Evolutionary conservation across 176 grass and related monocot genomes (phyloP), one percentile per base, ranked within the genome.

Genomic region (Pharus latifolius): DNA sequence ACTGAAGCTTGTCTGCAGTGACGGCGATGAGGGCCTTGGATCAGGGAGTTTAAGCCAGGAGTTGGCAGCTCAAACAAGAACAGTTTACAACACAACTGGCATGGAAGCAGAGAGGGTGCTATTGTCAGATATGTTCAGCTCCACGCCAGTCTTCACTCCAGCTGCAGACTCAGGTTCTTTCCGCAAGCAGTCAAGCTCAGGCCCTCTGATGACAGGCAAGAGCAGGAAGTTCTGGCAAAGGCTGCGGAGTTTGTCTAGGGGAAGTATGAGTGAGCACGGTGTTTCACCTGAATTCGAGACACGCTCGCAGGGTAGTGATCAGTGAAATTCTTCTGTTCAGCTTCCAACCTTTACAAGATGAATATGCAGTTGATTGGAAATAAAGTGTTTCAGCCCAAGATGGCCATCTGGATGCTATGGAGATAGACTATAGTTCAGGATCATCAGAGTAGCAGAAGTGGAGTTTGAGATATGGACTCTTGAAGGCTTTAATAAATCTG

Each of bases 221-320:
- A 93, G 41, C 55, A 83, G 13, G 49, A 82, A 98, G 41, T 89
- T 89, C 50, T 99, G 95, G 95, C 90, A 91, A 59, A 94, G 79
- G 34, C 69, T 94, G 16, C 75, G 78, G 51, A 88, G 72, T 72
- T 56, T 86, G 46, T 88, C 78, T 31, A 85, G 80, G 37, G 95
- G 95, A 13, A 99, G 87, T 65, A 99, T 91, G 87, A 99, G 84
- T 23, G 95, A 91, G 79, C 84, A 86, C 81, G 84, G 79, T 13
- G 37, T 66, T 49, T 89, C 86, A 24, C 81, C 87, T 35, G 80
- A 88, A 63, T 92, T 73, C 16, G 89, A 76, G 41, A 79, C 83
- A 0, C 69, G 69, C 38, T 90, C 93, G 0, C 65, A 85, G 33
- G 57, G 65, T 50, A 85, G 81, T 13, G 58, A 75, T 41, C 29